Evolutionary conservation across 495 filamentous ascomycete genomes (phyloP), one percentile per base, ranked within the genome.

Genomic region (Xylaria palmicola): DNA sequence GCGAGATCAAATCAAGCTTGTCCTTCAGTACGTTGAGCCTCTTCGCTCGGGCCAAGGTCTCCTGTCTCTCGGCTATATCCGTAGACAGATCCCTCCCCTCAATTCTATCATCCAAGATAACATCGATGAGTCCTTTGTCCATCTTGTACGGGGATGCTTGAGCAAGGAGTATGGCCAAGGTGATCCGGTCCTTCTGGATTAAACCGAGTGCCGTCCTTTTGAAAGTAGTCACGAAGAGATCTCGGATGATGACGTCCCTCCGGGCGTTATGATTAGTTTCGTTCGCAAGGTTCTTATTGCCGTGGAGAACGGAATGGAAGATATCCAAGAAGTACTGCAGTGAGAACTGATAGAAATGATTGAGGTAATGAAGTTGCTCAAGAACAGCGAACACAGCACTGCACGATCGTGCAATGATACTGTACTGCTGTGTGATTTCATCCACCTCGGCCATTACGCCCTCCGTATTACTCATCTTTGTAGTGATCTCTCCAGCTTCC

Each of bases 291-390:
- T 83, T 83, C 66, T 88, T 88, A 74, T 94, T 94, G 56, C 85
- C 81, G 66, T 88, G 89, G 19, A 99, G 84, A 36, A 99, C 93
- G 0, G 90, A 87, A 70, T 95, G 86, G 84, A 99, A 98, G 65
- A 99, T 99, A 68, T 96, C 91, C 15, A 94, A 83, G 74, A 99
- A 99, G 75, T 93, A 98, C 77, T 96, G 92, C 48, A 99, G 82
- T 20, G 95, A 98, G 82, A 99, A 98, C 67, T 98, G 94, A 72
- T 99, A 99, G 79, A 98, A 98, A 79, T 98, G 95, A 71, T 99
- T 97, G 72, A 99, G 86, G 68, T 97, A 93, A 72, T 97, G 93
- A 45, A 99, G 87, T 73, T 98, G 93, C 76, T 98, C 95, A 48
- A 99, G 81, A 26, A 97, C 90, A 19, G 94, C 91, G 76, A 97